Percentiles rank a stretch among this genome's conserved stretches.
These are phyloP conservation scores for Mycena sanguinolenta DNA, from an alignment of 768 basidiomycete species.

Conservation along the genomic window DNA sequence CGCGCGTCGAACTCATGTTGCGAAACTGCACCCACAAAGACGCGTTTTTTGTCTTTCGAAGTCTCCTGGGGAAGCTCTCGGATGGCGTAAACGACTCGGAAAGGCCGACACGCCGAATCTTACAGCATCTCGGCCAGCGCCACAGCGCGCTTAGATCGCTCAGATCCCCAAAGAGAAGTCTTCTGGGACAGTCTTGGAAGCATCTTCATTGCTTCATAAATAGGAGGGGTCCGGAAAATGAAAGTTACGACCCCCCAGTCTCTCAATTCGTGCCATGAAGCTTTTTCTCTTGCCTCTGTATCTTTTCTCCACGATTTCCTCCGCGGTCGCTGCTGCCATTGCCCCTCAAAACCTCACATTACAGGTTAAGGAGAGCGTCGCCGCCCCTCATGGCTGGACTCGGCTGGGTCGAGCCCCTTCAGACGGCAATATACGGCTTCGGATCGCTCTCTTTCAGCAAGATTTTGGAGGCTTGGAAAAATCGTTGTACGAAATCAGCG, in stretches of 20 bases:
- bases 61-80: constrained; percentile 34
- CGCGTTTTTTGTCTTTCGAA: constrained; percentile 38
- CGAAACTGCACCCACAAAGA: constrained; percentile 25
- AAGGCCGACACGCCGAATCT: constrained; percentile 34
- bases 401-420: constrained; percentile 56
- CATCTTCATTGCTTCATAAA: constrained; percentile 33
- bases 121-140: constrained; percentile 33
- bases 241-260: constrained; percentile 27
- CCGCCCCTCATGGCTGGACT: constrained; percentile 64
- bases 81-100: constrained; percentile 38
- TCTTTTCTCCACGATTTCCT: constrained; percentile 40
- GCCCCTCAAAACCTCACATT: constrained; percentile 33
- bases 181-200: constrained; percentile 36
- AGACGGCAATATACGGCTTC: constrained; percentile 64
- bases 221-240: constrained; percentile 28
- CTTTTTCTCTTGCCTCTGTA: constrained; percentile 32
- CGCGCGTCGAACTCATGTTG: constrained; percentile 21
- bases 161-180: constrained; percentile 31
- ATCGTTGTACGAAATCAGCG: constrained; percentile 69
- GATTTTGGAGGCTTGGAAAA: constrained; percentile 64
- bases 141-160: constrained; percentile 39
- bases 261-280: constrained; percentile 27
- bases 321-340: constrained; percentile 38
- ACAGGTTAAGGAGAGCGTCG: constrained; percentile 64
- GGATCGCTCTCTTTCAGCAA: constrained; percentile 69